A percentile compares a stretch with the other conserved stretches of the same genome.
Conservation (phyloP, 2,329 filamentous ascomycete genomes). For the Penicillium sp. region DNA sequence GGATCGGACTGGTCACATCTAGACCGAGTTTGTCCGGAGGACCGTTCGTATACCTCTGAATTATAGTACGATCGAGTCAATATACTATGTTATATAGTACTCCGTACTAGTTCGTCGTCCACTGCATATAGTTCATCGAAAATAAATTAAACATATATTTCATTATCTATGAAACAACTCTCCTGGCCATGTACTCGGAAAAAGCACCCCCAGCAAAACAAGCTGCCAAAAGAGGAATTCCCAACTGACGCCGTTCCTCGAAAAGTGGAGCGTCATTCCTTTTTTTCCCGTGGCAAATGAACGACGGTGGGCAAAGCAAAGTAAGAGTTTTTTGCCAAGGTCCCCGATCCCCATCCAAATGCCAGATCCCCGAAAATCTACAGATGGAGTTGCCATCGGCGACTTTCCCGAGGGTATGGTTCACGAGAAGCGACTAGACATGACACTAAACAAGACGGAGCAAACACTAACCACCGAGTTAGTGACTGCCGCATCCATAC, state of each 20-base stretch:
- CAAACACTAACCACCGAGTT: neutral
- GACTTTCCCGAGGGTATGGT: slow-evolving; percentile 1
- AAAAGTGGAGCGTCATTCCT: slow-evolving; percentile 2
- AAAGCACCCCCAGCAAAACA: neutral
- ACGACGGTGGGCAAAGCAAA: neutral
- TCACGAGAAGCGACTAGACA: neutral
- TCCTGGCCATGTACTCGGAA: neutral
- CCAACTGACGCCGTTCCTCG: slow-evolving; percentile 1
- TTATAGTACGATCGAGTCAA: neutral
- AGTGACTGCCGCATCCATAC: neutral
- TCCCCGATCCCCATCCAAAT: slow-evolving; percentile 4
- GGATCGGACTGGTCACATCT: slow-evolving; percentile 32
- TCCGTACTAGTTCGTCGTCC: neutral
- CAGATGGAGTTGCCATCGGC: neutral
- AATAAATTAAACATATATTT: neutral
- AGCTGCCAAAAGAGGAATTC: neutral
- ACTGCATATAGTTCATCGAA: neutral
- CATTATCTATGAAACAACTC: no score
- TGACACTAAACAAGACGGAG: neutral
- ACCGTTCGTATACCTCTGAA: neutral
- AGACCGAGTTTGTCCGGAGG: slow-evolving; percentile 2
- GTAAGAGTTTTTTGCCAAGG: neutral
- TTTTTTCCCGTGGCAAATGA: slow-evolving; percentile 3
- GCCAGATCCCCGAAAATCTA: slow-evolving; percentile 7
- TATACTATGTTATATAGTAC: neutral